Base-by-base conservation (phyloP, 805 yeast genomes). In the Scheffersomyces lignosus region DNA sequence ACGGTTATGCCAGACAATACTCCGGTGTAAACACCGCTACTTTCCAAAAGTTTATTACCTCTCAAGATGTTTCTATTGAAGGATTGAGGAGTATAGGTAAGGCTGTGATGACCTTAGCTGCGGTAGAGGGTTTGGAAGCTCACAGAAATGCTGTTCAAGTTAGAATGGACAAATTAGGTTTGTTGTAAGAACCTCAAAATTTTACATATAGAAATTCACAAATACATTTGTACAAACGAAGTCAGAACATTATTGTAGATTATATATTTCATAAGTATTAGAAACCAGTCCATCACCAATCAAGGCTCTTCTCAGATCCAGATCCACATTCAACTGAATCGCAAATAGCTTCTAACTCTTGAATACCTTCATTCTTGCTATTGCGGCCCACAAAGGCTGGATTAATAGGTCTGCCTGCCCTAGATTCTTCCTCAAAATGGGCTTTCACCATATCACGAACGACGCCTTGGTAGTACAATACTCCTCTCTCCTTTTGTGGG, bases 1-100 rank as follows among this genome's bases (percentile, higher is more conserved):
- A 93, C 58, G 99, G 99, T 34, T 93, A 91, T 57, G 98, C 99
- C 29, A 83, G 89, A 69, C 95, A 88, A 77, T 93, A 93, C 69
- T 83, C 95, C 48, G 99, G 99, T 44, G 97, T 90, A 38, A 93
- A 93, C 70, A 93, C 98, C 16, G 82, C 89, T 34, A 89, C 97
- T 0, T 93, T 87, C 80, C 95, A 87, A 64, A 93, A 93, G 66
- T 89, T 86, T 67, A 84, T 93, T 55, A 93, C 99, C 8, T 77
- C 96, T 18, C 99, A 93, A 70, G 87, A 83, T 55, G 87, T 93
- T 24, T 83, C 89, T 1, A 80, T 84, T 38, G 77, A 82, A 60
- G 99, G 99, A 15, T 75, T 93, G 51, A 70, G 78, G 57, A 81
- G 81, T 51, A 91, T 93, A 46, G 99, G 99, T n/a, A 81, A 80